phyloP scores from a whole-genome alignment of 192 early-diverging fungal genomes.

The Phlyctochytrium arcticum region DNA sequence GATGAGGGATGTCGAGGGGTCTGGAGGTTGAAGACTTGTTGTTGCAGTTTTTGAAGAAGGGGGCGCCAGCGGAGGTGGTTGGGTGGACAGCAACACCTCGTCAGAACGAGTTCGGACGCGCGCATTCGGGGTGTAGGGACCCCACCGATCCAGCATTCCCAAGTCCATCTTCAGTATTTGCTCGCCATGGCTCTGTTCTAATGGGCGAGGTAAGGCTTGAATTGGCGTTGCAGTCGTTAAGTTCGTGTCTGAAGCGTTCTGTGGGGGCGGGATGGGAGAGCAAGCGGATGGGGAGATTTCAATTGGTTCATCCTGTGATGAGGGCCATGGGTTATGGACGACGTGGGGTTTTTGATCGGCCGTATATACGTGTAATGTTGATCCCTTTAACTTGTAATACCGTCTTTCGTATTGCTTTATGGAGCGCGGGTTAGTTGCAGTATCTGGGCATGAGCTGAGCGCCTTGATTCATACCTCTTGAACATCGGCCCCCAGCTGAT shows the following conservation, averaged over 20 bases:
- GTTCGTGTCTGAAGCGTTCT: background rate
- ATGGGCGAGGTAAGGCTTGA: background rate
- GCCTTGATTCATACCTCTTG: background rate
- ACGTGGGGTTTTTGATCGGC: background rate
- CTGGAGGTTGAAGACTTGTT: too few species aligned
- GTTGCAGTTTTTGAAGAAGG: background rate
- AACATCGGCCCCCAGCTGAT: constrained; percentile 15
- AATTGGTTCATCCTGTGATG: background rate
- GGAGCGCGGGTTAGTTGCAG: background rate
- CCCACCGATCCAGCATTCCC: constrained; percentile 4
- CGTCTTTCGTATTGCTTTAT: background rate
- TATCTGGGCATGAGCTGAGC: background rate
- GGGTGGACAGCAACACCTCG: too few species aligned
- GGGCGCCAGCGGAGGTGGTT: too few species aligned
- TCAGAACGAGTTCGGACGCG: background rate
- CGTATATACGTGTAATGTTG: constrained; percentile 2
- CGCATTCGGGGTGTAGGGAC: background rate
- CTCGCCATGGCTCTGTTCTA: constrained; percentile 6
- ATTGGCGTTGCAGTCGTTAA: background rate
- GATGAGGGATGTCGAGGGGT: constrained; percentile 4
- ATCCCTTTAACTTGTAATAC: constrained; percentile 6
- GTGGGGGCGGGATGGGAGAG: background rate
- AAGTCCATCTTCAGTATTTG: constrained; percentile 6
- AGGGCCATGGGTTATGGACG: constrained; percentile 9
- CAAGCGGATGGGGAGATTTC: background rate